Evolutionary conservation across 2,329 filamentous ascomycete genomes (phyloP), one percentile per base, ranked within the genome.

Genomic region (Graphiopsis chlorocephala): DNA sequence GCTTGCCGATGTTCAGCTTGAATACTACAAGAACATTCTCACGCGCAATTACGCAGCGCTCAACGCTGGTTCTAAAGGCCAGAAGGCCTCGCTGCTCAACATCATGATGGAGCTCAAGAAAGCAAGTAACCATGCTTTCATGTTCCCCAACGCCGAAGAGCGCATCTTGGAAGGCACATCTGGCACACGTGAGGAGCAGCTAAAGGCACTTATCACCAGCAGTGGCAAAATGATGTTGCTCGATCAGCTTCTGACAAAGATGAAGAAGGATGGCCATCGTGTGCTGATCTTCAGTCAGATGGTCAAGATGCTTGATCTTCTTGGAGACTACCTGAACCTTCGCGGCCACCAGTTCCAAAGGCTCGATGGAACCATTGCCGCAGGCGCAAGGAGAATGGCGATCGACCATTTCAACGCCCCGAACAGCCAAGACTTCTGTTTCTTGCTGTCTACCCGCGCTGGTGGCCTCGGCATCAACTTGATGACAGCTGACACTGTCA

Each of bases 51-150:
- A 99, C 73, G 88, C 93, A 31, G 95, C 94, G 3, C 84, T 99
- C 33, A 97, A 96, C 72, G 91, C 97, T 73, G 94, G 93, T 53
- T 89, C 90, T 52, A 92, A 88, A 66, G 95, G 94, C 6, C 92
- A 96, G 77, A 98, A 97, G 78, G 94, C 96, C 70, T 98, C 94
- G 0, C 81, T 99, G 15, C 82, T 99, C 68, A 99, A 99, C 78
- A 95, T 99, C 76, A 97, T 99, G 87, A 99, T 99, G 95, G 95
- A 99, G 78, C 79, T 99, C 73, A 99, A 99, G 82, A 99, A 99
- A 79, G 93, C 95, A 76, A 98, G 94, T 80, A 99, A 99, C 73
- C 95, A 99, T 75, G 94, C 95, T 0, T 96, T 97, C 80, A 96
- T 99, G 89, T 98, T 99, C 72, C 90, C 91, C 2, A 93, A 93